Conservation (phyloP, 2,329 filamentous ascomycete species). For the Penicillium sclerotiorum region DNA sequence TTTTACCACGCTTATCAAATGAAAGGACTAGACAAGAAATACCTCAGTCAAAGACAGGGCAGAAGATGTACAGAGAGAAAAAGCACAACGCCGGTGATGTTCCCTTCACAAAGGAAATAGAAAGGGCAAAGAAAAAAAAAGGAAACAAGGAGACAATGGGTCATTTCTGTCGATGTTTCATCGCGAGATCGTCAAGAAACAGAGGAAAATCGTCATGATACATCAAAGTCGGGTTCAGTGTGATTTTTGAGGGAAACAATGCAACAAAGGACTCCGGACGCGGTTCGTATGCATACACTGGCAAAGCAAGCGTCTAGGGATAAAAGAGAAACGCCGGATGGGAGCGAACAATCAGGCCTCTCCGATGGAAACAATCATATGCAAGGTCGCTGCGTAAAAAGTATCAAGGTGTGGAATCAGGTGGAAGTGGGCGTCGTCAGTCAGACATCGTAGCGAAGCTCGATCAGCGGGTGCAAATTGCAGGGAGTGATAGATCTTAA, state of each 20-base stretch:
- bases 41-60: too few species aligned
- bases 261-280: constrained; percentile 16
- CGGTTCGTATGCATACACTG: constrained; percentile 16
- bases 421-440: too few species aligned
- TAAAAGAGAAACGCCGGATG: constrained; percentile 16
- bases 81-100: too few species aligned
- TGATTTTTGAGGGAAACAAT: constrained; percentile 5
- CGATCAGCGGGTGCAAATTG: constrained; percentile 4
- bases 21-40: too few species aligned
- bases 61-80: too few species aligned
- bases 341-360: constrained; percentile 6
- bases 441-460: too few species aligned
- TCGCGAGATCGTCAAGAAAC: constrained; percentile 1
- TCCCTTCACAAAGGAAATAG: too few species aligned
- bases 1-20: too few species aligned
- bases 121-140: not conserved
- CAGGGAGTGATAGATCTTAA: constrained; percentile 16
- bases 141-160: not conserved
- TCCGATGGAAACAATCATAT: constrained; percentile 14
- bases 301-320: constrained; percentile 14
- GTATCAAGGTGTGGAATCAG: constrained; percentile 7
- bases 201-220: constrained; percentile 12
- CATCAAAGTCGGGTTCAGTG: constrained; percentile 7
- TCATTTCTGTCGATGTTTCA: not conserved
- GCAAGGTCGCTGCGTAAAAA: constrained; percentile 21